Evolutionary conservation across 257 asterid genomes (phyloP).

Genomic region (Penstemon barbatus): DNA sequence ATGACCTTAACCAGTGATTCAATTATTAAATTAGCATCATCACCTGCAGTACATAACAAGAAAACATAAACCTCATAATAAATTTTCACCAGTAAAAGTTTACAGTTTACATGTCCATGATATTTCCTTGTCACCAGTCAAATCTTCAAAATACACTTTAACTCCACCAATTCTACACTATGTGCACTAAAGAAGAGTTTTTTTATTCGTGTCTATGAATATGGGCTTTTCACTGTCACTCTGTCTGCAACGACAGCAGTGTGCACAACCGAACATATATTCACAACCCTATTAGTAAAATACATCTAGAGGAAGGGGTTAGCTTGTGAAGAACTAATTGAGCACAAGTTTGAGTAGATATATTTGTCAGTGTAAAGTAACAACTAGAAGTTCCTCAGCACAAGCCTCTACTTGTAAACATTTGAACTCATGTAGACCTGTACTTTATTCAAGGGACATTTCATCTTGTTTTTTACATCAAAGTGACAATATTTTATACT

Average conservation of each 20-base stretch:
- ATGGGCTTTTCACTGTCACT: neutral
- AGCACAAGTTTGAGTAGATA: neutral
- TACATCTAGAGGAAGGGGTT: neutral
- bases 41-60: slow-evolving; percentile 41
- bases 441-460: neutral
- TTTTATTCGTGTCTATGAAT: neutral
- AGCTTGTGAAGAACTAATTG: neutral
- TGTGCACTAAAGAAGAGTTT: neutral
- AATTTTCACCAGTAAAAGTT: neutral
- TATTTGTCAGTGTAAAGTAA: neutral
- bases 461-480: neutral
- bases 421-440: neutral
- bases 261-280: neutral
- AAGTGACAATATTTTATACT: neutral
- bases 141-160: neutral
- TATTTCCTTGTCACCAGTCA: neutral
- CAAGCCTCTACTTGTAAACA: slow-evolving; percentile 12
- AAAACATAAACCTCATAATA: slow-evolving; percentile 24
- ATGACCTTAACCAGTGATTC: slow-evolving; percentile 62
- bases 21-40: slow-evolving; percentile 47
- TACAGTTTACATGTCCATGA: neutral
- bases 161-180: neutral
- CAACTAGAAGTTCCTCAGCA: slow-evolving; percentile 6
- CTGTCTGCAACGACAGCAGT: neutral
- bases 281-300: neutral